Conservation (phyloP, 1,139 yeast species). For the Blastobotrys arbuscula region DNA sequence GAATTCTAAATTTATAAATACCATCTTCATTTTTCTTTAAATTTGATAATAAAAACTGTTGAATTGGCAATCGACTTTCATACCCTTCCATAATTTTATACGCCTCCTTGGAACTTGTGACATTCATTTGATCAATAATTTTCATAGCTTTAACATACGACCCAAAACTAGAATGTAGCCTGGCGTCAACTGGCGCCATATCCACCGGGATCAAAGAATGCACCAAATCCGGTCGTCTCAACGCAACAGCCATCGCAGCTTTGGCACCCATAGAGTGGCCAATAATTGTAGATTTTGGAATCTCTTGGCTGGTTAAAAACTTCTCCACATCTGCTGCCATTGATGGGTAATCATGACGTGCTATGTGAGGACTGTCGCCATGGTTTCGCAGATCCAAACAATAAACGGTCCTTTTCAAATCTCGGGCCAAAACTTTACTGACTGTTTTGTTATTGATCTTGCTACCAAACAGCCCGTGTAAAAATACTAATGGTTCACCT, state of each 20-base stretch:
- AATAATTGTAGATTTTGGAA: slow-evolving; percentile 57
- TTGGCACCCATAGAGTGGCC: slow-evolving; percentile 99
- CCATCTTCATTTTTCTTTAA: slow-evolving; percentile 39
- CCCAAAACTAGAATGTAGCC: slow-evolving; percentile 57
- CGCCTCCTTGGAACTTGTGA: slow-evolving; percentile 58
- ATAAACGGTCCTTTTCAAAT: slow-evolving; percentile 42
- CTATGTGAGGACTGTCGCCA: slow-evolving; percentile 78
- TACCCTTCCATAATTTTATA: slow-evolving; percentile 56
- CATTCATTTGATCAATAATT: slow-evolving; percentile 40
- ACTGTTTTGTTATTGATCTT: slow-evolving; percentile 73
- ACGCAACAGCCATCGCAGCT: slow-evolving; percentile 80
- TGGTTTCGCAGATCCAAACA: slow-evolving; percentile 85
- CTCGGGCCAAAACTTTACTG: slow-evolving; percentile 43
- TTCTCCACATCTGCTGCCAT: slow-evolving; percentile 79
- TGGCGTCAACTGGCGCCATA: slow-evolving; percentile 74
- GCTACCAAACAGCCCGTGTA: slow-evolving; percentile 90
- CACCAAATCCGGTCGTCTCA: slow-evolving; percentile 62
- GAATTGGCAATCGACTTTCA: slow-evolving; percentile 55
- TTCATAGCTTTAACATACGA: slow-evolving; percentile 60
- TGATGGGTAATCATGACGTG: slow-evolving; percentile 69
- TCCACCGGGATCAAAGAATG: slow-evolving; percentile 73
- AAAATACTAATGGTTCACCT: slow-evolving; percentile 55
- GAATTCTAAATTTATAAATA: slow-evolving; percentile 47
- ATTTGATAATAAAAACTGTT: slow-evolving; percentile 77
- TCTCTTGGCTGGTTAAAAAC: slow-evolving; percentile 48